Evolutionary conservation across 2,329 filamentous ascomycete species (phyloP), one percentile per base, ranked within the genome.

Genomic region (Ophiostoma tasmaniense): DNA sequence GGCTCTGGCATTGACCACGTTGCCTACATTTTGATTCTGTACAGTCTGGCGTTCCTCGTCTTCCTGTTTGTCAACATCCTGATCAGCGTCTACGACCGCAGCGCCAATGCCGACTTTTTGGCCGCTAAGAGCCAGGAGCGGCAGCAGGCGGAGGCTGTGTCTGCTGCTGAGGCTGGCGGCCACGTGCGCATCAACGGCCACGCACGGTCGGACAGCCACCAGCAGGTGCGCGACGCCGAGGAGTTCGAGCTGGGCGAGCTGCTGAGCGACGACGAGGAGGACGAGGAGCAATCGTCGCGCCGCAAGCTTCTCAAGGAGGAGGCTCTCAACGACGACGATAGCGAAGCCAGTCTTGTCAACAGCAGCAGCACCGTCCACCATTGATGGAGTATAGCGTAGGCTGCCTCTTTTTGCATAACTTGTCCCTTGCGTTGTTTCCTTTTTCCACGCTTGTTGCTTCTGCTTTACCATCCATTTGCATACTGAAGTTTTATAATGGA

Each of bases 211-310:
- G 83, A 84, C 61, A 85, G 87, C 30, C 81, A 82, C 13, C 86
- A 86, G 71, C 86, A 86, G 71, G 35, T 94, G 50, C 84, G 87
- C 37, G 93, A 96, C 76, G 93, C 91, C 0, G 90, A 97, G 76
- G 93, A 97, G 74, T 99, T 97, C 77, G 95, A 98, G 79, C 83
- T 99, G 0, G 92, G 95, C 70, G 94, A 92, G 0, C 80, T 99
- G 52, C 93, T 93, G 77, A 95, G 90, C 70, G 93, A 96, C 62
- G 93, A 96, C 67, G 89, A 89, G 1, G 93, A 97, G 67, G 89
- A 89, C 4, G 81, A 85, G 14, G 82, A 82, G 59, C 75, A 76
- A 25, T 77, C 76, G 80, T 74, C 77, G 79, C 64, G 64, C 28
- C 64, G 37, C 25, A 50, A 66, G 64, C 64, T 66, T 66, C 71